phyloP scores from a whole-genome alignment of 1,139 yeast species.

The Lodderomyces orthopsilosis region DNA sequence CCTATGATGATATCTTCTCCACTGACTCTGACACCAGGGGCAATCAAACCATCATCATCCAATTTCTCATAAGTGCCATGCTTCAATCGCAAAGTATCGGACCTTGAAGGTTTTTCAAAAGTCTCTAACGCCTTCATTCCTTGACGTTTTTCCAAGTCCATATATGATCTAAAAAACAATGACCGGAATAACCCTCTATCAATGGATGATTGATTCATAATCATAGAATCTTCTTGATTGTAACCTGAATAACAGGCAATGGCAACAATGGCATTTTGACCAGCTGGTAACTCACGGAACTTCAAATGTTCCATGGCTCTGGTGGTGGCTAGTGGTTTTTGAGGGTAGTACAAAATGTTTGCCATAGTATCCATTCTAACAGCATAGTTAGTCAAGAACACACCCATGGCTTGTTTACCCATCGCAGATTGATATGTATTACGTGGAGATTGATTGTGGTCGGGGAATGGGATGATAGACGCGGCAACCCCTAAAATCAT shows the following conservation, averaged over 20 bases:
- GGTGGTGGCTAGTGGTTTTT: conserved; percentile 98
- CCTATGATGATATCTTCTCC: conserved; percentile 99
- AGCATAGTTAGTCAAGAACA: conserved; percentile 90
- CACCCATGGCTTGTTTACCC: conserved; percentile 99
- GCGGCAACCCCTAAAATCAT: conserved; percentile 99
- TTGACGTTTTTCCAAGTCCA: conserved; percentile 97
- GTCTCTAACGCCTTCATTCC: conserved; percentile 98
- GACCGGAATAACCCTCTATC: conserved; percentile 97
- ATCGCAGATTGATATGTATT: conserved; percentile 98
- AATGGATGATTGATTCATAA: conserved; percentile 97
- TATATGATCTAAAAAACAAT: conserved; percentile 91
- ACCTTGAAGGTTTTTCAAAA: conserved; percentile 92
- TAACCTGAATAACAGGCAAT: conserved; percentile 98
- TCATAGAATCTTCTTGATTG: conserved; percentile 99
- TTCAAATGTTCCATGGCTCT: conserved; percentile 97
- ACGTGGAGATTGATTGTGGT: conserved; percentile 99
- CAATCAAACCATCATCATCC: conserved; percentile 96
- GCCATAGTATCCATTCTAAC: conserved; percentile 99
- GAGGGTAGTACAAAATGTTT: conserved; percentile 93
- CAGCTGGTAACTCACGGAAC: conserved; percentile 98
- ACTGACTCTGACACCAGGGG: conserved; percentile 97
- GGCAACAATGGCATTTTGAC: conserved; percentile 98
- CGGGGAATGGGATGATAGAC: conserved; percentile 98
- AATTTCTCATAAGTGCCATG: conserved; percentile 97
- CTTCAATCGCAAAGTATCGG: conserved; percentile 90